Conservation (phyloP, 2,329 filamentous ascomycete genomes). For the Parastagonospora avenae region DNA sequence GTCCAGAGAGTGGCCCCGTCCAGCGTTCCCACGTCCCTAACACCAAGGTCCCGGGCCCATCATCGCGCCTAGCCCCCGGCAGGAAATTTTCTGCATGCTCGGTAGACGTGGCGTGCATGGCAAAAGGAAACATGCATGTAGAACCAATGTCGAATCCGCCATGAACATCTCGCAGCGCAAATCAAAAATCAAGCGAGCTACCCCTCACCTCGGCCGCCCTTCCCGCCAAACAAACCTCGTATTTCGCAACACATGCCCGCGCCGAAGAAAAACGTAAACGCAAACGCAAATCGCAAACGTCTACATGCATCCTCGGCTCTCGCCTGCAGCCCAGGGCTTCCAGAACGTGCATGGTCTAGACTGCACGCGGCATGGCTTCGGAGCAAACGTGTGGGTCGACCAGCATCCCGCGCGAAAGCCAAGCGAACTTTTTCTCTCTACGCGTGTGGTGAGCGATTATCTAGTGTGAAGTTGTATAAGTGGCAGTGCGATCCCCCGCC, state of each 20-base stretch:
- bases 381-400: constrained; percentile 31
- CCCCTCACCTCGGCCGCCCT: not conserved
- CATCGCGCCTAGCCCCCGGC: constrained; percentile 6
- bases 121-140: not conserved
- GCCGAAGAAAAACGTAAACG: no score
- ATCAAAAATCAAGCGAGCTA: not conserved
- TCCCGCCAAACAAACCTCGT: no score
- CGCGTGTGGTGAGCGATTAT: constrained; percentile 1
- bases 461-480: constrained; percentile 17
- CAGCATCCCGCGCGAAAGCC: constrained; percentile 19
- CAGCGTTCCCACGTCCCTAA: constrained; percentile 9
- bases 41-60: constrained; percentile 17
- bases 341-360: constrained; percentile 8
- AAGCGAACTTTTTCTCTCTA: constrained; percentile 27
- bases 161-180: no score
- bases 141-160: not conserved
- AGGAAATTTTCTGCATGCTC: constrained; percentile 15
- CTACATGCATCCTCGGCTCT: not conserved
- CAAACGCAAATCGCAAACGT: no score
- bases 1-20: constrained; percentile 1
- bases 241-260: no score
- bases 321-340: constrained; percentile 11
- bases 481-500: constrained; percentile 32
- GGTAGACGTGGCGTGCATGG: constrained; percentile 5
- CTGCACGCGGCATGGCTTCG: constrained; percentile 17